Evolutionary conservation across 1,284 basidiomycete species (phyloP).

Genomic region (Sphaerobolus stellatus): DNA sequence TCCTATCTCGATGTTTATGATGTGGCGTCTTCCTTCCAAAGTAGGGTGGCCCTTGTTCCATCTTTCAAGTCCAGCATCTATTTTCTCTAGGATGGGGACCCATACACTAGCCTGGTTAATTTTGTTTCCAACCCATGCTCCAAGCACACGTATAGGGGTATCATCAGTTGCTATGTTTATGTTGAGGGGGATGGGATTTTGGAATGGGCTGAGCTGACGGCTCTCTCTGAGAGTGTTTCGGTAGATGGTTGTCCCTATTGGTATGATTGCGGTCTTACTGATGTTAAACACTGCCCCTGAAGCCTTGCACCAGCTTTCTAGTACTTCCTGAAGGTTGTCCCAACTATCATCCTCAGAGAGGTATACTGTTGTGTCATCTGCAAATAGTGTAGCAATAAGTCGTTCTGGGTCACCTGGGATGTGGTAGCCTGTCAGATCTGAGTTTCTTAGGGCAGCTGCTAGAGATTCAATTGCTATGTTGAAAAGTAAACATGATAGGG

Average conservation of each 20-base stretch:
- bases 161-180: not conserved
- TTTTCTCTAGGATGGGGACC: not conserved
- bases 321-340: not conserved
- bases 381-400: not conserved
- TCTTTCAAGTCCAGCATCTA: not conserved
- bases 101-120: not conserved
- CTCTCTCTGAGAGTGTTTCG: not conserved
- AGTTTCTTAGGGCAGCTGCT: not conserved
- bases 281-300: not conserved
- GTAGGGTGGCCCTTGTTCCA: not conserved
- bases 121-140: not conserved
- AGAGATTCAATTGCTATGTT: not conserved
- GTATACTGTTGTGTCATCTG: not conserved
- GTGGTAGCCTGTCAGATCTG: not conserved
- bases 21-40: not conserved
- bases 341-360: not conserved
- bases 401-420: not conserved
- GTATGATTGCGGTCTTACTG: not conserved
- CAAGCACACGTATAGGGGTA: not conserved
- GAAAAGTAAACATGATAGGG: not conserved
- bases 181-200: not conserved
- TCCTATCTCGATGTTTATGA: not conserved
- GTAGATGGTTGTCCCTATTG: not conserved
- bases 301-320: not conserved
- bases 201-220: not conserved